Conservation (phyloP, 139 green algal species). For the Chlorokybus atmophyticus region DNA sequence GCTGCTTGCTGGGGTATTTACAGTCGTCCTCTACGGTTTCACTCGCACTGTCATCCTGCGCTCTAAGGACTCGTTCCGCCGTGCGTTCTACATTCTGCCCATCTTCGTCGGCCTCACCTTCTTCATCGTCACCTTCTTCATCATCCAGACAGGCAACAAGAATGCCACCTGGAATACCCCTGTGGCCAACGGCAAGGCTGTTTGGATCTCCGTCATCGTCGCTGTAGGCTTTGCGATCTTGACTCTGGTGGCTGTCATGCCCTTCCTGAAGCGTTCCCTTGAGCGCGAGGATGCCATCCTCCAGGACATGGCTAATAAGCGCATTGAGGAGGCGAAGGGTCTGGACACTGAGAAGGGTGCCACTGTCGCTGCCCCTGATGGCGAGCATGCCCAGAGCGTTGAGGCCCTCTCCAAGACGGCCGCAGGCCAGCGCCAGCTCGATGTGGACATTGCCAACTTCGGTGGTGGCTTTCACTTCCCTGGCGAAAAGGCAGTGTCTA, state of each 20-base stretch:
- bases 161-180: neutral
- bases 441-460: too few species aligned
- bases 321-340: too few species aligned
- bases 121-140: slow-evolving; percentile 43
- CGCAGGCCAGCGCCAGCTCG: too few species aligned
- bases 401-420: too few species aligned
- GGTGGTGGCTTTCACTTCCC: too few species aligned
- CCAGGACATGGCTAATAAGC: too few species aligned
- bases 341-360: too few species aligned
- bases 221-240: slow-evolving; percentile 31
- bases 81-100: slow-evolving; percentile 32
- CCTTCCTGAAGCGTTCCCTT: too few species aligned
- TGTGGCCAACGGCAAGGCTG: neutral
- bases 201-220: slow-evolving; percentile 21
- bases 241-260: slow-evolving; percentile 8
- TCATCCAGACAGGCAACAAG: slow-evolving; percentile 43
- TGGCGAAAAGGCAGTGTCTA: too few species aligned
- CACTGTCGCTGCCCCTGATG: too few species aligned
- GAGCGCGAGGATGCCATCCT: too few species aligned
- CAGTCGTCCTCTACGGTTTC: slow-evolving; percentile 4
- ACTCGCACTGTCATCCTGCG: slow-evolving; percentile 30
- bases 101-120: slow-evolving; percentile 34
- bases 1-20: slow-evolving; percentile 27
- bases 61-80: slow-evolving; percentile 20
- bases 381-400: too few species aligned